Base-by-base conservation (phyloP, 371 early-diverging fungal genomes). In the Mortierella sp. region DNA sequence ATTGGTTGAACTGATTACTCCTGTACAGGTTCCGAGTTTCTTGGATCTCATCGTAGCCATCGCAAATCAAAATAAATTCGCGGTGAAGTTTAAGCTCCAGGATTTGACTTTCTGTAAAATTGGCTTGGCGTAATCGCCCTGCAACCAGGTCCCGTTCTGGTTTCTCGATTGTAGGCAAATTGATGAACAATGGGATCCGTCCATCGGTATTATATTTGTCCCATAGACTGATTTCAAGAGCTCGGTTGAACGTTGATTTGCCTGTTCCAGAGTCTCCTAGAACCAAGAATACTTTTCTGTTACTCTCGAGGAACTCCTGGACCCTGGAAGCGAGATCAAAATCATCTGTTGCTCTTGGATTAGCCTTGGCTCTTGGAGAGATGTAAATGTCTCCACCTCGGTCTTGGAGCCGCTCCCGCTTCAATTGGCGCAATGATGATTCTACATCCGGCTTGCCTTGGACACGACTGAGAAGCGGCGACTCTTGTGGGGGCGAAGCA, bases 161-260 rank as follows among this genome's bases (percentile, higher is more conserved):
- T 16, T 55, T 41, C 7, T 66, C 58, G 15, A 57, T 55, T 10
- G 43, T 41, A 7, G 67, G 55, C 21, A 66, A 24, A 21, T 6
- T 5, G 28, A 66, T 13, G 22, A 41, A 66, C 13, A 66, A 11
- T 10, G 67, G 67, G 21, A 66, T 66, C 21, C 5, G 40, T 7
- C 41, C 43, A 9, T 36, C 21, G 5, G 16, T 19, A 7, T 24
- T 28, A 32, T 66, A 66, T 4, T 55, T 57, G 4, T 57, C 43
- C 59, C 59, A 59, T 16, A 59, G 59, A 2, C 10, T n/a, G 32
- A 16, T 16, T 24, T 60, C 69, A 1, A 69, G 16, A 8, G 28
- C 16, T 7, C 45, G 16, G 41, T 40, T 69, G 43, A 69, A 69
- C 9, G 62, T 69, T 21, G 69, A 69, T n/a, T 69, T 59, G 32